Conservation (phyloP, 176 grass and related monocot genomes). For the Hordeum vulgare region DNA sequence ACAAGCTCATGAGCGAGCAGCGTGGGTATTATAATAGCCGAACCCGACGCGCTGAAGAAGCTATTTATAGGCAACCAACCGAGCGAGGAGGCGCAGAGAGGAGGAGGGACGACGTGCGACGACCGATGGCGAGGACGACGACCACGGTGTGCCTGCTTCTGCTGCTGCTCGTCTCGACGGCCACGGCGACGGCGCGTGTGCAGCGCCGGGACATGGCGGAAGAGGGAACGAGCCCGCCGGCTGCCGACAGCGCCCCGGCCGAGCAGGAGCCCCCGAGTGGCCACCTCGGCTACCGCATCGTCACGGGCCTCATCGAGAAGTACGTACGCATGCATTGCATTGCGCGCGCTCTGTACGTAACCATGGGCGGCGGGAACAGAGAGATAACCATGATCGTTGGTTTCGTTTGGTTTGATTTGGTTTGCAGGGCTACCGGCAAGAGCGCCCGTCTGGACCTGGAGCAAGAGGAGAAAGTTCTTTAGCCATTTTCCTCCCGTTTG, state of each 20-base stretch:
- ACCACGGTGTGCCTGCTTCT: too few relatives aligned
- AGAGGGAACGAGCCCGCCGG: neutral
- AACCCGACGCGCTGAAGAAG: too few relatives aligned
- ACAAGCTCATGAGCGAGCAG: too few relatives aligned
- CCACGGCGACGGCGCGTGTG: neutral
- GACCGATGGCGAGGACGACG: too few relatives aligned
- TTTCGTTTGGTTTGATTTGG: neutral
- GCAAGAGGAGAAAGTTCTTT: neutral
- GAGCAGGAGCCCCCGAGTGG: neutral
- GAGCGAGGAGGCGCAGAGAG: too few relatives aligned
- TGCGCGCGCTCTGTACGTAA: neutral
- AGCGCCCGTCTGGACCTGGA: neutral
- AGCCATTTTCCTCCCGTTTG: too few relatives aligned
- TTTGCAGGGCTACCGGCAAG: neutral
- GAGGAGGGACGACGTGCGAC: too few relatives aligned
- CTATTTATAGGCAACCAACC: too few relatives aligned
- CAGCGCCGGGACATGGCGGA: neutral
- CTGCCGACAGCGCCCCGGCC: neutral
- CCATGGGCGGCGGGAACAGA: too few relatives aligned
- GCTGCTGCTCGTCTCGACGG: neutral
- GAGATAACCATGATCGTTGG: neutral
- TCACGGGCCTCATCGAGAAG: neutral
- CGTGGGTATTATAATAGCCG: too few relatives aligned
- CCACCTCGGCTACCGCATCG: neutral
- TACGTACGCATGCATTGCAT: neutral